phyloP scores from a whole-genome alignment of 2,329 filamentous ascomycete genomes.

The Cercospora janseana region DNA sequence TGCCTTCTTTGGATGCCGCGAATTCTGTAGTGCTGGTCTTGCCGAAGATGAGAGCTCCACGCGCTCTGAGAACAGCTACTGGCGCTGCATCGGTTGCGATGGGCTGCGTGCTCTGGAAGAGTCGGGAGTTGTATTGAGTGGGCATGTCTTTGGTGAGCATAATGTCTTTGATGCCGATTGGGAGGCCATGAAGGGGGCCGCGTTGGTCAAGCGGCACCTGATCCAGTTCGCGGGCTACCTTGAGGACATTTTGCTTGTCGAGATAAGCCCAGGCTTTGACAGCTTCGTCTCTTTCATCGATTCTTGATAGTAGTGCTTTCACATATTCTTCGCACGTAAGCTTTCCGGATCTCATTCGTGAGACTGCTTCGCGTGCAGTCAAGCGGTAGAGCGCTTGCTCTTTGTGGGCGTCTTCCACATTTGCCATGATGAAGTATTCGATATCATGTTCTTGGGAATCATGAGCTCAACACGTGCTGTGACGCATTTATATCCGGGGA shows the following conservation, averaged over 20 bases:
- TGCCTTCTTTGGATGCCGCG: slow-evolving; percentile 54
- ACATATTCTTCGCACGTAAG: slow-evolving; percentile 53
- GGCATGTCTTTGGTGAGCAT: slow-evolving; percentile 59
- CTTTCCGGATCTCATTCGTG: slow-evolving; percentile 38
- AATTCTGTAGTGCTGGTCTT: slow-evolving; percentile 65
- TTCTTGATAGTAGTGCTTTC: slow-evolving; percentile 47
- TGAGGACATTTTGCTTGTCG: slow-evolving; percentile 49
- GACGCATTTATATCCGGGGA: too few species aligned
- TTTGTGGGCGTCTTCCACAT: neutral
- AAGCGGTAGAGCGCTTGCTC: neutral
- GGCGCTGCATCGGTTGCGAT: slow-evolving; percentile 52
- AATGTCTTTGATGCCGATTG: slow-evolving; percentile 59
- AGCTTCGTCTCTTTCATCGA: slow-evolving; percentile 44
- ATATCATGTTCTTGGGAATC: too few species aligned
- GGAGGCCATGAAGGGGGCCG: slow-evolving; percentile 57
- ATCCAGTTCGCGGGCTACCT: slow-evolving; percentile 38
- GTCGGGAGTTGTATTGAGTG: slow-evolving; percentile 54
- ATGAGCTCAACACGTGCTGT: too few species aligned
- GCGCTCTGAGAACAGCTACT: slow-evolving; percentile 52
- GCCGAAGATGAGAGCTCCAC: slow-evolving; percentile 58
- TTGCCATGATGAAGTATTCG: neutral
- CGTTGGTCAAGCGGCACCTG: slow-evolving; percentile 46
- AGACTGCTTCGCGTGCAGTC: neutral
- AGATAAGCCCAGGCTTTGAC: slow-evolving; percentile 54
- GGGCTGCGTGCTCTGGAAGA: slow-evolving; percentile 49